Evolutionary conservation across 1,139 yeast genomes (phyloP).

Genomic region (Waltiozyma sp.): DNA sequence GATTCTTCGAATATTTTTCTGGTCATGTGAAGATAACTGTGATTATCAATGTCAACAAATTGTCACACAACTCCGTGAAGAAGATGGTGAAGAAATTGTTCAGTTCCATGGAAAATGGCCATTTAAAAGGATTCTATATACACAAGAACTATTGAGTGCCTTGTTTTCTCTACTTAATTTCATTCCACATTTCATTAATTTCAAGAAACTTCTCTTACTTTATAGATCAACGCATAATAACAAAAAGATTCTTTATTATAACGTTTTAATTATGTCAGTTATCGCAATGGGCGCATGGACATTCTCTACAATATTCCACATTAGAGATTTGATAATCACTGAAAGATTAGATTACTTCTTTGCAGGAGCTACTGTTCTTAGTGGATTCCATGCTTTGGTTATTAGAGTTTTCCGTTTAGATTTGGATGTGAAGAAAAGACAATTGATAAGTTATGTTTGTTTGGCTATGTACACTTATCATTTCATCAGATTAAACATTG

Average conservation of each 20-base stretch:
- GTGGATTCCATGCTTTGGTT: constrained; percentile 62
- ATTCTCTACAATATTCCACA: constrained; percentile 76
- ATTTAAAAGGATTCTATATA: constrained; percentile 57
- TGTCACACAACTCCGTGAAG: constrained; percentile 45
- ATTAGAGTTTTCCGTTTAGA: constrained; percentile 51
- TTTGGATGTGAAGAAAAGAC: constrained; percentile 22
- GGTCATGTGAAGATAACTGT: constrained; percentile 81
- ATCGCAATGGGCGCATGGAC: constrained; percentile 84
- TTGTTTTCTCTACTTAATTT: constrained; percentile 74
- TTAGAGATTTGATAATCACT: constrained; percentile 69
- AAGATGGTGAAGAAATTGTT: constrained; percentile 37
- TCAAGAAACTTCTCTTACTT: constrained; percentile 23
- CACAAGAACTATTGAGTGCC: constrained; percentile 80
- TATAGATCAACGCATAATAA: constrained; percentile 12
- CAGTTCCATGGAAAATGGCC: constrained; percentile 99
- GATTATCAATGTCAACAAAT: constrained; percentile 85
- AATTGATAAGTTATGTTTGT: constrained; percentile 32
- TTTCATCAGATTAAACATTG: constrained; percentile 50
- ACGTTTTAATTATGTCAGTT: constrained; percentile 36
- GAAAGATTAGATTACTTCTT: constrained; percentile 86
- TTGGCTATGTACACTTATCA: constrained; percentile 46
- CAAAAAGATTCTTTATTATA: constrained; percentile 25
- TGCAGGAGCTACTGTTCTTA: constrained; percentile 79
- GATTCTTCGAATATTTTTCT: constrained; percentile 38
- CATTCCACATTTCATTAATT: constrained; percentile 61